Conservation (phyloP, 2,329 filamentous ascomycete species). For the Aspergillus sp. region DNA sequence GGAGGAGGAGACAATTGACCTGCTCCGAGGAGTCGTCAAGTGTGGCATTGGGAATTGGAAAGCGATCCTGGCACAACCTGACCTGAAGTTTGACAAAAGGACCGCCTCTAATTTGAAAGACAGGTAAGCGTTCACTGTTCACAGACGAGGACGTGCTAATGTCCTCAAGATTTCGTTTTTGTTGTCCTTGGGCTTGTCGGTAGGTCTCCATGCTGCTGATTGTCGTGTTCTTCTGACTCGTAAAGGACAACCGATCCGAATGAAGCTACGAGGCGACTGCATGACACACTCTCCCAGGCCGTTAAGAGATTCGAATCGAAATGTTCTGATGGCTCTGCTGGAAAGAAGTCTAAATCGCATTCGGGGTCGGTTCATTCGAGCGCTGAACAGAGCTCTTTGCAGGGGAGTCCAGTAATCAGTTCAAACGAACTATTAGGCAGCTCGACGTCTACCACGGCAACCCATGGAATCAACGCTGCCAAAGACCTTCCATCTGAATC, state of each 20-base stretch:
- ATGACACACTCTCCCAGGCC: slow-evolving; percentile 25
- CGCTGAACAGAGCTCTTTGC: slow-evolving; percentile 4
- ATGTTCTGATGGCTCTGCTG: slow-evolving; percentile 11
- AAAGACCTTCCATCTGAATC: slow-evolving; percentile 13
- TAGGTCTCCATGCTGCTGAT: slow-evolving; percentile 9
- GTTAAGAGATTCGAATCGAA: slow-evolving; percentile 23
- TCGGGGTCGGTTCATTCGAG: slow-evolving; percentile 12
- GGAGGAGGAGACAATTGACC: slow-evolving; percentile 50
- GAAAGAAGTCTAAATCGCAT: slow-evolving; percentile 19
- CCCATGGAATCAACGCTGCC: slow-evolving; percentile 6
- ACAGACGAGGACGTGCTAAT: slow-evolving; percentile 15
- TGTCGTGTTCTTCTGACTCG: slow-evolving; percentile 4
- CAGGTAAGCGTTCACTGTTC: slow-evolving; percentile 26
- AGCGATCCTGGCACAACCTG: slow-evolving; percentile 48
- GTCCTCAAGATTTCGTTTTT: slow-evolving; percentile 41
- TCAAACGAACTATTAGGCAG: slow-evolving; percentile 7
- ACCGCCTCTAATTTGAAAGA: slow-evolving; percentile 58
- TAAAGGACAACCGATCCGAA: slow-evolving; percentile 25
- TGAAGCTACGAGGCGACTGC: slow-evolving; percentile 28
- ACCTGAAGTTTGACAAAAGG: slow-evolving; percentile 48
- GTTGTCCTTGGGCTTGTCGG: slow-evolving; percentile 42
- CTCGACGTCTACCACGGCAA: slow-evolving; percentile 10
- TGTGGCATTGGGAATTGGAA: slow-evolving; percentile 59
- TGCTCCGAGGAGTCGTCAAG: slow-evolving; percentile 50
- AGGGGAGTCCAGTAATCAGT: not conserved